Evolutionary conservation across 2,329 filamentous ascomycete genomes (phyloP).

Genomic region (Aspergillus sp.): DNA sequence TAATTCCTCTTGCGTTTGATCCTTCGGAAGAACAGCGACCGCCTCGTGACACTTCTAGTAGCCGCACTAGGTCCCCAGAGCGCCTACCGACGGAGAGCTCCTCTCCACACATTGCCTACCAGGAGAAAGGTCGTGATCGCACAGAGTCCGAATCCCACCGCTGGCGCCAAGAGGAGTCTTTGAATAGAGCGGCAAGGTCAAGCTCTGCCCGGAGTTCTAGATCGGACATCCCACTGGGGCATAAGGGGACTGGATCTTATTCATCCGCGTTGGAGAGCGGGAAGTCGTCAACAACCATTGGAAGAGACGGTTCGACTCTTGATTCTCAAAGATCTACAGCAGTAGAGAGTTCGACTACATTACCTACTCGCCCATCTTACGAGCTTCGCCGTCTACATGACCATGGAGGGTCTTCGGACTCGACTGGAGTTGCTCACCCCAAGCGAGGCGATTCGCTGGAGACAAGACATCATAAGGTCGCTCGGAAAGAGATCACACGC

Average conservation of each 20-base stretch:
- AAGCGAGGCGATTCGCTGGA: slow-evolving; percentile 63
- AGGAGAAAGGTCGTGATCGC: slow-evolving; percentile 72
- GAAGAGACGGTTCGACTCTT: slow-evolving; percentile 33
- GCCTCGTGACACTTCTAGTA: slow-evolving; percentile 50
- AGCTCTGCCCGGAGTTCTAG: slow-evolving; percentile 49
- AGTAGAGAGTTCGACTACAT: slow-evolving; percentile 28
- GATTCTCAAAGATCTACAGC: slow-evolving; percentile 31
- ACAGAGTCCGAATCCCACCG: slow-evolving; percentile 47
- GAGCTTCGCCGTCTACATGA: slow-evolving; percentile 58
- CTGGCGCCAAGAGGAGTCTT: slow-evolving; percentile 29
- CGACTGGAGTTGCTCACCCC: slow-evolving; percentile 44
- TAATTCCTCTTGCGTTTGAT: slow-evolving; percentile 74
- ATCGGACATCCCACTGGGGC: slow-evolving; percentile 38
- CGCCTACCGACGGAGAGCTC: slow-evolving; percentile 45
- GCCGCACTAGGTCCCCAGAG: slow-evolving; percentile 29
- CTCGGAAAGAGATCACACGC: slow-evolving; percentile 63
- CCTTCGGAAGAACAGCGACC: slow-evolving; percentile 61
- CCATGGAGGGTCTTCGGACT: slow-evolving; percentile 46
- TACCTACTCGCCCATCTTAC: slow-evolving; percentile 55
- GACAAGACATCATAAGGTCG: slow-evolving; percentile 53
- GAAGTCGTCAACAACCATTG: slow-evolving; percentile 22
- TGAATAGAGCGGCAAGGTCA: slow-evolving; percentile 43
- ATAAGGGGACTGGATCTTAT: slow-evolving; percentile 42
- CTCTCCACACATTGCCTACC: slow-evolving; percentile 88
- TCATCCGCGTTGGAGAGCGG: slow-evolving; percentile 36